Conservation (phyloP, 768 basidiomycete species). For the Cystobasidium ongulense region DNA sequence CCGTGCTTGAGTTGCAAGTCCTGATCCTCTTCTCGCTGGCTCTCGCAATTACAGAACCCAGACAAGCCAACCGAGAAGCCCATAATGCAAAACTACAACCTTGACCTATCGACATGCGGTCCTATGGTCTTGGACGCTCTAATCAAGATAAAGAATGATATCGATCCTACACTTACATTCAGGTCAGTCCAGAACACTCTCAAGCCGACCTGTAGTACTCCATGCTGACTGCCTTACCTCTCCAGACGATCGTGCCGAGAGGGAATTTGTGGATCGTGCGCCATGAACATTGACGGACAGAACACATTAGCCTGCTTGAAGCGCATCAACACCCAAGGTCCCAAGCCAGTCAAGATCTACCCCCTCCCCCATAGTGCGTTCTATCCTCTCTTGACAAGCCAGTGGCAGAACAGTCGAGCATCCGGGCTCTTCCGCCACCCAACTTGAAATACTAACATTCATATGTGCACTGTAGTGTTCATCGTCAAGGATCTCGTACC, state of each 20-base stretch:
- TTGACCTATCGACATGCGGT: conserved; percentile 88
- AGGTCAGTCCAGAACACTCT: conserved; percentile 46
- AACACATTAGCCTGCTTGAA: conserved; percentile 97
- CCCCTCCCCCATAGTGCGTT: conserved; percentile 89
- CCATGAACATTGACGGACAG: conserved; percentile 97
- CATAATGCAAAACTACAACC: conserved; percentile 73
- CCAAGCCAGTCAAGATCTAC: conserved; percentile 81
- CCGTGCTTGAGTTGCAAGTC: background rate
- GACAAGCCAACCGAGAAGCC: conserved; percentile 90
- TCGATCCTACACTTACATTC: conserved; percentile 95
- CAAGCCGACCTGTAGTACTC: background rate
- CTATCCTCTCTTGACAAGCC: background rate
- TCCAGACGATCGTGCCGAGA: conserved; percentile 69
- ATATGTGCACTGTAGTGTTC: conserved; percentile 60
- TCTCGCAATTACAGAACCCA: conserved; percentile 58
- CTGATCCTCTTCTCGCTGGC: background rate
- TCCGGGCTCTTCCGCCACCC: background rate
- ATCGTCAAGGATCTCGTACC: conserved; percentile 96
- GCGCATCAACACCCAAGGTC: conserved; percentile 69
- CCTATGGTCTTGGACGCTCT: conserved; percentile 93
- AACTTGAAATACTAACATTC: background rate
- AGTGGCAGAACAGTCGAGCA: background rate
- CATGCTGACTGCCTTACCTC: background rate
- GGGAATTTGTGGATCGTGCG: conserved; percentile 96
- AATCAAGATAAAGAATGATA: conserved; percentile 98